Base-by-base conservation (phyloP, 805 yeast species). In the Myxozyma udenii region DNA sequence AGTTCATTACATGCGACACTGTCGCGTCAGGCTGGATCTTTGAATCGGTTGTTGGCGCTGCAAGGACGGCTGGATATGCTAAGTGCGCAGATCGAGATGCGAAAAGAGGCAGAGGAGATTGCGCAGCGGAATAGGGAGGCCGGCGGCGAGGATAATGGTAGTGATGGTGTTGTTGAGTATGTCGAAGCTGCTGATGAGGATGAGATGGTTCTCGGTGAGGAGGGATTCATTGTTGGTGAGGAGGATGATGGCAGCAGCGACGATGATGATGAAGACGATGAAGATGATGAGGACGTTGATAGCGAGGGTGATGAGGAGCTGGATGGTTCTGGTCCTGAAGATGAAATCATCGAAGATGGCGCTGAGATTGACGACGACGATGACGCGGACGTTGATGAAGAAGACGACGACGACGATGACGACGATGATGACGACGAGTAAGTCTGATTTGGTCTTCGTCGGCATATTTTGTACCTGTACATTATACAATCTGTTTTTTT, bases 21-120 rank as follows among this genome's bases (percentile, higher is more conserved):
- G 25, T 69, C 74, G 18, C 72, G 78, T 50, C 83, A 78, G 28
- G 74, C 78, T 67, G 76, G 76, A 55, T 74, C 76, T 22, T 69
- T 91, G 57, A 85, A 90, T 6, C 76, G 79, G 36, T 73, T 91
- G 46, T 70, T 90, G 23, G 81, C 93, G 1, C 75, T 91, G 26
- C 95, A 90, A 67, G 98, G 98, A 42, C 79, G 93, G 58, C 72
- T 91, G 42, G 85, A 84, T 62, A 75, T 91, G 66, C 74, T 91
- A 39, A 78, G 78, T 58, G 78, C 88, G 2, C 98, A 91, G 69
- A 75, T 87, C 9, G 76, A 78, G 51, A 71, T 91, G 58, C 81
- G 97, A 69, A 35, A 82, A 78, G 57, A 46, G 64, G 68, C 46
- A 14, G 68, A 59, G n/a, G 66, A 64, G 16, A 43, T 48, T 37